Percentiles rank a stretch among this genome's conserved stretches.
phyloP scores from a whole-genome alignment of 306 rosid genomes.

The Begonia loranthoides region DNA sequence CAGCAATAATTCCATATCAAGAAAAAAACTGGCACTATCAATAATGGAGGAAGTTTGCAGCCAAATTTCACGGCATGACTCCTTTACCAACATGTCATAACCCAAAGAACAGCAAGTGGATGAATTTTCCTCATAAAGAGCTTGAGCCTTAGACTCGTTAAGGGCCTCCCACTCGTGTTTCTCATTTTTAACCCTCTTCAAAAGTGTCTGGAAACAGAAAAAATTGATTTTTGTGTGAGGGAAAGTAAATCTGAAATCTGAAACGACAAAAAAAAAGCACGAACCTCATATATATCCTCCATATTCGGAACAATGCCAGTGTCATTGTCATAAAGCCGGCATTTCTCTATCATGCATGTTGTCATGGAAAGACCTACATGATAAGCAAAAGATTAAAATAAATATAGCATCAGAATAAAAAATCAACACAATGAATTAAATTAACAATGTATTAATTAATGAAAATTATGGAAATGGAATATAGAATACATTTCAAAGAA shows the following conservation, averaged over 20 bases:
- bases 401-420: too few species aligned
- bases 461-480: too few species aligned
- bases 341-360: constrained; percentile 28
- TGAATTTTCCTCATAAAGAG: constrained; percentile 15
- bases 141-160: constrained; percentile 14
- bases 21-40: constrained; percentile 47
- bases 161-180: constrained; percentile 26
- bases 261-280: constrained; percentile 9
- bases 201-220: constrained; percentile 31
- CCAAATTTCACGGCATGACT: constrained; percentile 40
- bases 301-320: constrained; percentile 24
- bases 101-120: constrained; percentile 43
- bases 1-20: constrained; percentile 56
- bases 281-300: constrained; percentile 49
- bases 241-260: background rate
- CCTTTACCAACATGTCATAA: constrained; percentile 26
- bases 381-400: background rate
- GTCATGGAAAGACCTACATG: constrained; percentile 53
- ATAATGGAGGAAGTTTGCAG: constrained; percentile 41
- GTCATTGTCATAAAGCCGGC: constrained; percentile 29
- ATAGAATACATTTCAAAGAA: too few species aligned
- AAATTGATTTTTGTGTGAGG: constrained; percentile 4
- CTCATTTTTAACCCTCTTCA: constrained; percentile 30
- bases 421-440: too few species aligned
- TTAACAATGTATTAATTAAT: too few species aligned